Evolutionary conservation across 257 asterid genomes (phyloP).

Genomic region (Jacaranda mimosifolia): DNA sequence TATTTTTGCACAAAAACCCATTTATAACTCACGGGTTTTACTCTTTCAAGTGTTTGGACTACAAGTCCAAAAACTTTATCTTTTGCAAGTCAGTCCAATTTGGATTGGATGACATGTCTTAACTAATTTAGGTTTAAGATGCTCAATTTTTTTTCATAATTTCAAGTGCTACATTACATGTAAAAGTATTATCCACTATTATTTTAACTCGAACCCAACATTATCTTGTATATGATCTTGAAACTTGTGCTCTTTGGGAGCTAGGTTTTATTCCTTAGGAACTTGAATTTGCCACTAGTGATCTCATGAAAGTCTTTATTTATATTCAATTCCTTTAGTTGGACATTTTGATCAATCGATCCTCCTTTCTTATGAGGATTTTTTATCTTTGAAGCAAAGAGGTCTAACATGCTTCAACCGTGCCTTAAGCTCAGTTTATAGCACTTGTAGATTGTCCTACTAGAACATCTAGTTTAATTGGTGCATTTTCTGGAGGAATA

Average conservation of each 20-base stretch:
- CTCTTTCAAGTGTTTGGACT: background rate
- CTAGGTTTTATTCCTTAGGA: too few species aligned
- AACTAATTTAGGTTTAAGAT: background rate
- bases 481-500: background rate
- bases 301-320: background rate
- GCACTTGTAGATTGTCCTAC: background rate
- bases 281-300: background rate
- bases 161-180: background rate
- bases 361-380: background rate
- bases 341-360: too few species aligned
- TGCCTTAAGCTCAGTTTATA: background rate
- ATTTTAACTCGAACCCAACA: background rate
- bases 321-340: background rate
- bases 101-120: background rate
- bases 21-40: background rate
- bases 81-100: background rate
- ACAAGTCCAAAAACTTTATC: background rate
- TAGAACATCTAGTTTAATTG: slow-evolving; percentile 5
- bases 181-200: background rate
- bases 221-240: background rate
- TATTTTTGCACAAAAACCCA: background rate
- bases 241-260: too few species aligned
- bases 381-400: background rate
- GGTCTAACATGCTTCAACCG: background rate
- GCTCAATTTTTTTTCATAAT: background rate